Conservation (phyloP, 495 filamentous ascomycete genomes). For the Trichoderma orchidacearum region DNA sequence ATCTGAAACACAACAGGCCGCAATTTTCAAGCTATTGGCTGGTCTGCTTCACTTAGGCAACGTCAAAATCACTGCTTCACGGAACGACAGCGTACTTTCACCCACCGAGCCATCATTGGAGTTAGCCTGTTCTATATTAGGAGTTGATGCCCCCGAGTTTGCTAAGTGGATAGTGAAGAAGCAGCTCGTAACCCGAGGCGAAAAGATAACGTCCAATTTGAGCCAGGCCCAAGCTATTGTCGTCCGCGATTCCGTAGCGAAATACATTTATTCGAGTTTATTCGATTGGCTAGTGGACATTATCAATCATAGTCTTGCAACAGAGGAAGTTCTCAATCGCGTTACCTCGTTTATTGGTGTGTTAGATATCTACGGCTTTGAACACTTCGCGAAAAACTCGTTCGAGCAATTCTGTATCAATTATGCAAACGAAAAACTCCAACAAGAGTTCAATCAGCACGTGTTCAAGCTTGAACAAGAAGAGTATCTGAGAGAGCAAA, state of each 20-base stretch:
- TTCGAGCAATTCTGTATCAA: slow-evolving; percentile 99
- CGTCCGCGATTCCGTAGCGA: slow-evolving; percentile 94
- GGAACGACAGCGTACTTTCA: slow-evolving; percentile 75
- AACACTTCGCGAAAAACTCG: slow-evolving; percentile 99
- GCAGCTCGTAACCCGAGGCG: slow-evolving; percentile 88
- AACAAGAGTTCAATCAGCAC: slow-evolving; percentile 99
- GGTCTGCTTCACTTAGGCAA: slow-evolving; percentile 93
- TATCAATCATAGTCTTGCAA: slow-evolving; percentile 82
- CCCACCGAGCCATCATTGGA: slow-evolving; percentile 68
- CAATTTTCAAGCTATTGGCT: slow-evolving; percentile 84
- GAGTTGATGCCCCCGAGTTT: slow-evolving; percentile 77
- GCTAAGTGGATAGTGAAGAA: slow-evolving; percentile 99
- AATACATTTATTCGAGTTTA: slow-evolving; percentile 95
- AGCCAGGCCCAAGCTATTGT: slow-evolving; percentile 89
- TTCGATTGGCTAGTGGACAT: slow-evolving; percentile 98
- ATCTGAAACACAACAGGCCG: slow-evolving; percentile 50
- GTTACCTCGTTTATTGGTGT: slow-evolving; percentile 96
- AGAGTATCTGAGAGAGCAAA: slow-evolving; percentile 92
- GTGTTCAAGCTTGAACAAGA: slow-evolving; percentile 99
- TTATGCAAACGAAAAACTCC: slow-evolving; percentile 98
- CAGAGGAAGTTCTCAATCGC: slow-evolving; percentile 68
- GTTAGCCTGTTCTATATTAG: slow-evolving; percentile 73
- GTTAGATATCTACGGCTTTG: slow-evolving; percentile 98
- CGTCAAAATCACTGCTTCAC: slow-evolving; percentile 80
- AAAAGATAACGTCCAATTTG: slow-evolving; percentile 94